Conservation (phyloP, 2,329 filamentous ascomycete genomes). For the Colletotrichum sp. region DNA sequence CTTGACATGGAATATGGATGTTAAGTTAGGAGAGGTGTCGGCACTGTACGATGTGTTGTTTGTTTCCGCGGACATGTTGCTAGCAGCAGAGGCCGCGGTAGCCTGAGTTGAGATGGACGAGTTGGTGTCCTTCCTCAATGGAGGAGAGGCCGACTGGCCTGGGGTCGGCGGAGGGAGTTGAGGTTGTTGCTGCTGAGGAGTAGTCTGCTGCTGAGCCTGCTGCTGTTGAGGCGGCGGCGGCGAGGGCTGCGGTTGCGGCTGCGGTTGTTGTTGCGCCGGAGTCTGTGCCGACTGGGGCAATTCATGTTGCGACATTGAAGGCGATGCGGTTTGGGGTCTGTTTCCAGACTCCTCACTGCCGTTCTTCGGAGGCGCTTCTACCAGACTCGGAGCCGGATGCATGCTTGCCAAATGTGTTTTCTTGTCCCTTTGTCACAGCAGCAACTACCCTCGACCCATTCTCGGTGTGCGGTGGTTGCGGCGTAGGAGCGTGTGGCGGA, state of each 20-base stretch:
- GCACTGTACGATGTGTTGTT: constrained; percentile 56
- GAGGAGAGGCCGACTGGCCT: constrained; percentile 32
- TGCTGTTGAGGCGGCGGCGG: constrained; percentile 28
- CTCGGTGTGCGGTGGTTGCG: constrained; percentile 10
- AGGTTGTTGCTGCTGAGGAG: constrained; percentile 21
- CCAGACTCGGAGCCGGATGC: constrained; percentile 44
- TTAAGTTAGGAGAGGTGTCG: constrained; percentile 55
- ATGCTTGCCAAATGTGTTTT: constrained; percentile 29
- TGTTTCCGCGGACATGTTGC: constrained; percentile 49
- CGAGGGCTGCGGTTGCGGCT: neutral
- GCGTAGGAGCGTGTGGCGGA: neutral
- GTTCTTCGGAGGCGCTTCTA: constrained; percentile 34
- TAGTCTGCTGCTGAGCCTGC: constrained; percentile 9
- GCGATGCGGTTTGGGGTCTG: constrained; percentile 20
- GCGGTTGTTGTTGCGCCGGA: constrained; percentile 4
- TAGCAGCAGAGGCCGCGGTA: constrained; percentile 45
- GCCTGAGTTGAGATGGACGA: constrained; percentile 59
- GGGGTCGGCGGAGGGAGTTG: constrained; percentile 26
- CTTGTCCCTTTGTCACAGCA: constrained; percentile 19
- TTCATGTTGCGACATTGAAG: constrained; percentile 20
- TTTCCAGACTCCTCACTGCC: constrained; percentile 24
- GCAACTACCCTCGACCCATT: constrained; percentile 16
- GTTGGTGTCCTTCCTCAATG: constrained; percentile 52
- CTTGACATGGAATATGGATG: constrained; percentile 59
- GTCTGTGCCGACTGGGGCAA: constrained; percentile 17